These are phyloP conservation scores for Hordeum pubiflorum DNA, from an alignment of 202 grass and related monocot genomes.

Conservation along the genomic window DNA sequence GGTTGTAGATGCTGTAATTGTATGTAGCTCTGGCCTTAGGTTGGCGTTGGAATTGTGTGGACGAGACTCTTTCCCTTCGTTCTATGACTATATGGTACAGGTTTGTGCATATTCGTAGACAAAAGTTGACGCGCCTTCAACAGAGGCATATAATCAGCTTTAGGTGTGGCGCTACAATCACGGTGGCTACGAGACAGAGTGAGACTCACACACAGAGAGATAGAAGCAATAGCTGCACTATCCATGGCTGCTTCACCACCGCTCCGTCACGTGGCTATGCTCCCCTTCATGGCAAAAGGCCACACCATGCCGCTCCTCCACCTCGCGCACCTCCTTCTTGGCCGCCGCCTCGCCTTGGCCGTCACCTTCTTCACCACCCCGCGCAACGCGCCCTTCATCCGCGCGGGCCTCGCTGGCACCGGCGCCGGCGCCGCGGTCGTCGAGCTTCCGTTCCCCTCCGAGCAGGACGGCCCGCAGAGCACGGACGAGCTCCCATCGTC, in stretches of 20 bases:
- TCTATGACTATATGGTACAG: too few species aligned
- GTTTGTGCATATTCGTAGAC: too few species aligned
- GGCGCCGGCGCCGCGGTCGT: not conserved
- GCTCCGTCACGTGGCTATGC: slow-evolving; percentile 37
- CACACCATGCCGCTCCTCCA: slow-evolving; percentile 53
- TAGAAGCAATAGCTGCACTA: not conserved
- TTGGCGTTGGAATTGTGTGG: too few species aligned
- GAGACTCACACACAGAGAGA: too few species aligned
- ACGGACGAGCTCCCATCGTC: slow-evolving; percentile 37
- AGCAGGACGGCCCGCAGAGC: slow-evolving; percentile 17
- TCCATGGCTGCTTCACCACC: not conserved
- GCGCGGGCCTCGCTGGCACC: not conserved
- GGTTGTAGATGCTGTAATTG: too few species aligned
- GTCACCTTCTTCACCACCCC: slow-evolving; percentile 38
- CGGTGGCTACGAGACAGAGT: too few species aligned
- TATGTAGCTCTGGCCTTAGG: too few species aligned
- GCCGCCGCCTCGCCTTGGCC: slow-evolving; percentile 21
- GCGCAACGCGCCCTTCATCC: slow-evolving; percentile 35
- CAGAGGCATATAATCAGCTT: too few species aligned
- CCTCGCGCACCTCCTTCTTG: slow-evolving; percentile 33
- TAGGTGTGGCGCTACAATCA: too few species aligned
- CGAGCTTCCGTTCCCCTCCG: slow-evolving; percentile 31
- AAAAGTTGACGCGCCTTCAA: too few species aligned
- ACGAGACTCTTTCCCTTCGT: too few species aligned
- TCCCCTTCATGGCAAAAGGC: slow-evolving; percentile 73